Evolutionary conservation across 1,284 basidiomycete genomes (phyloP).

Genomic region (Meripilus lineatus): DNA sequence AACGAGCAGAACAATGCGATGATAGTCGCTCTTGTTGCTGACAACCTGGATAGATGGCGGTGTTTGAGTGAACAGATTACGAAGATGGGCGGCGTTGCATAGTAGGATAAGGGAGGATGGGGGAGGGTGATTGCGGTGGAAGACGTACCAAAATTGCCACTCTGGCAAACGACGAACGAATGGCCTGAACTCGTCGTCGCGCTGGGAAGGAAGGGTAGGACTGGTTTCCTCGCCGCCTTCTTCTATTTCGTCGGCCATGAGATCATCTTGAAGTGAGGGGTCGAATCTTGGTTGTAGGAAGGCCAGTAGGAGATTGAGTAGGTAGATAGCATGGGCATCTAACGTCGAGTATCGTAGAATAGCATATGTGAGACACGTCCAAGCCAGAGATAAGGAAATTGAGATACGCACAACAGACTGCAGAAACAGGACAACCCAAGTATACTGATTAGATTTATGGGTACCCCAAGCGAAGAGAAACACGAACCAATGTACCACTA

Average conservation of each 20-base stretch:
- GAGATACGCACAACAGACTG: constrained; percentile 62
- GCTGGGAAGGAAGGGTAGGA: constrained; percentile 49
- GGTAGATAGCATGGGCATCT: constrained; percentile 90
- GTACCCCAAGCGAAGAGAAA: constrained; percentile 5
- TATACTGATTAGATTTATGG: no score
- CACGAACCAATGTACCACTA: constrained; percentile 89
- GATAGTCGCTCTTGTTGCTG: constrained; percentile 84
- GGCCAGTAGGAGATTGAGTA: constrained; percentile 84
- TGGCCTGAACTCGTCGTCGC: constrained; percentile 91
- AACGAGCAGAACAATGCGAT: constrained; percentile 79
- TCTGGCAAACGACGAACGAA: constrained; percentile 95
- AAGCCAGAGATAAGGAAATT: background rate
- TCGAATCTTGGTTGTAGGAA: constrained; percentile 95
- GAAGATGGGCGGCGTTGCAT: no score
- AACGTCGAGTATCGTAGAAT: no score
- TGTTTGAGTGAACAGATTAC: no score
- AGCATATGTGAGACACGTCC: background rate
- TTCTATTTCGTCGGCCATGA: constrained; percentile 92
- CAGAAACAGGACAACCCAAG: background rate
- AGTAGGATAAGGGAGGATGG: no score
- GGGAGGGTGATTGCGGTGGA: no score
- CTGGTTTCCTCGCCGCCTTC: constrained; percentile 65
- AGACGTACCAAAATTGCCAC: constrained; percentile 93
- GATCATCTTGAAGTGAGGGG: constrained; percentile 89
- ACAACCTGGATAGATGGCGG: constrained; percentile 61